These are phyloP conservation scores for Penicillium chermesinum DNA, from an alignment of 495 filamentous ascomycete genomes.

Conservation along the genomic window DNA sequence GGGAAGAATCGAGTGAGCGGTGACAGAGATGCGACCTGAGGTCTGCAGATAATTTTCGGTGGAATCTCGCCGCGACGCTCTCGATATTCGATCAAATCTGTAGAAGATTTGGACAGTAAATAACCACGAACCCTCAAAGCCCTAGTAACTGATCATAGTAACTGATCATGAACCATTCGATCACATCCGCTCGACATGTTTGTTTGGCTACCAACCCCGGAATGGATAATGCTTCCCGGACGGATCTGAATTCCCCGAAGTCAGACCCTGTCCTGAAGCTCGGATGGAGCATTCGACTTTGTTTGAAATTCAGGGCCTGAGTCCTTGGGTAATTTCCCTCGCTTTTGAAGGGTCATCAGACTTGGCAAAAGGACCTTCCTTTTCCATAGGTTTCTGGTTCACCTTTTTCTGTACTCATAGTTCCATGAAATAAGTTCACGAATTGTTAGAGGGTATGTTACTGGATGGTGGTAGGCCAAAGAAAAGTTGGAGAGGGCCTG, in stretches of 20 bases:
- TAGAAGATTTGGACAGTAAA: too few relatives aligned
- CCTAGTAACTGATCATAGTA: background rate
- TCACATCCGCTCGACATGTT: conserved; percentile 2
- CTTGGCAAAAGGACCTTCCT: too few relatives aligned
- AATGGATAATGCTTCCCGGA: conserved; percentile 4
- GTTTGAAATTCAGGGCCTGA: background rate
- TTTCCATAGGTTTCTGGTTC: too few relatives aligned
- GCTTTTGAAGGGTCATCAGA: too few relatives aligned
- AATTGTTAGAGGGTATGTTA: too few relatives aligned
- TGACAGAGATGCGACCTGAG: background rate
- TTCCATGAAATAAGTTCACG: too few relatives aligned
- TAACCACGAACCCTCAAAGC: too few relatives aligned
- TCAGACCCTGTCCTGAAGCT: conserved; percentile 1
- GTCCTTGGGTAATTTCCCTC: conserved; percentile 3
- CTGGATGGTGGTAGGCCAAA: too few relatives aligned
- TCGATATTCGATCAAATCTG: conserved; percentile 4
- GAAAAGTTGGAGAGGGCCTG: too few relatives aligned
- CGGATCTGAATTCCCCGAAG: conserved; percentile 1
- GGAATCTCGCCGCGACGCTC: conserved; percentile 2
- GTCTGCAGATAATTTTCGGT: background rate
- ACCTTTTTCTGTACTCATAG: too few relatives aligned
- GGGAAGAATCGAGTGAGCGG: too few relatives aligned
- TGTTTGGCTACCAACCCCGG: conserved; percentile 1
- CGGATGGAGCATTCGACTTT: conserved; percentile 1
- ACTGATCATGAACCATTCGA: conserved; percentile 5